Evolutionary conservation across 192 early-diverging fungal species (phyloP), one percentile per base, ranked within the genome.

Genomic region (Linnemannia zychae): DNA sequence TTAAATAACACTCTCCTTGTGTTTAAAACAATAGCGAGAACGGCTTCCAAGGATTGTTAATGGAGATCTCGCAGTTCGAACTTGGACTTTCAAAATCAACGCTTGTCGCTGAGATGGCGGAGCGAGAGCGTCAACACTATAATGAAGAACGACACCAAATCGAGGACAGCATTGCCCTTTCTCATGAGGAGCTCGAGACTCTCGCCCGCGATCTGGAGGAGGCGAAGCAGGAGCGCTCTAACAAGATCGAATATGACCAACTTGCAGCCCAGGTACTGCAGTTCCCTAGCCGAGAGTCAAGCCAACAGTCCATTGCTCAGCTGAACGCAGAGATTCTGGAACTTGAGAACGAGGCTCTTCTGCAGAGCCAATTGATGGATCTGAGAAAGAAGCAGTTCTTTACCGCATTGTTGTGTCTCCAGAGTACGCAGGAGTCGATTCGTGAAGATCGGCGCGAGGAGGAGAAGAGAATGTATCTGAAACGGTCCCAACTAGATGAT

Each of bases 161-260:
- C 44, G 76, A 75, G 15, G 50, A 33, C 28, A 84, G 24, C 24
- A 75, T 84, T 22, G 20, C 47, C 9, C 7, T 28, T 11, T 75
- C 77, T 31, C 76, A 84, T 7, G 53, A 52, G 37, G 82, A 84
- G 48, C 76, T 84, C 36, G 69, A 78, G 57, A 31, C 34, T 7
- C 82, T 84, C 24, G 77, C 72, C 5, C 28, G 38, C 5, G 72
- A 79, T 9, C 71, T 84, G 1, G 77, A 78, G 37, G 82, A 71
- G 38, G 82, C 77, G 0, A 84, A 84, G 38, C 71, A 74, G 67
- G 76, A 78, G 18, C 76, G 82, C 6, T 40, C 82, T 49, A 78
- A 84, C 82, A 84, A 79, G 44, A 84, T 84, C 44, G 48, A 79
- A 65, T 84, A 84, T 37, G 77, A 84, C 20, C 63, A 66, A 33